Conservation (phyloP, 176 grass and related monocot species). For the Zizania latifolia region DNA sequence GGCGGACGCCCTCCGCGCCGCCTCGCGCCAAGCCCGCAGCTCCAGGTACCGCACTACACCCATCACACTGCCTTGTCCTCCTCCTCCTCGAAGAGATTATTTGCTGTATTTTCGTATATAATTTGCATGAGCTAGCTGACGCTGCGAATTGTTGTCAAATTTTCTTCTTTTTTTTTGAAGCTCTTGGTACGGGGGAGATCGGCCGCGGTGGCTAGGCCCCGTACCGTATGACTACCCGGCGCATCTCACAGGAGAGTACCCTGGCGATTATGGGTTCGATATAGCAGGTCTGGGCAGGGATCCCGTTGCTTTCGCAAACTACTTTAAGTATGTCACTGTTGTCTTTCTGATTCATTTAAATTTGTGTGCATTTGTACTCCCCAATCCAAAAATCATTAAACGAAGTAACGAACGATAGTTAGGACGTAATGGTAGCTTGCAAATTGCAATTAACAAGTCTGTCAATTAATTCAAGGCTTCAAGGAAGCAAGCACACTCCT, state of each 20-base stretch:
- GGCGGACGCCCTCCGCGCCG: conserved; percentile 39
- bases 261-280: conserved; percentile 94
- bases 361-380: background rate
- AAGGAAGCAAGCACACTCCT: background rate
- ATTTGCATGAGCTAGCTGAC: background rate
- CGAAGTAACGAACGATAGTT: background rate
- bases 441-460: background rate
- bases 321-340: conserved; percentile 70
- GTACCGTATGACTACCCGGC: conserved; percentile 67
- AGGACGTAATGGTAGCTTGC: background rate
- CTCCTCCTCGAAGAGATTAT: background rate
- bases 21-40: conserved; percentile 42
- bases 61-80: too few species aligned
- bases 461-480: background rate
- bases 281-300: conserved; percentile 76
- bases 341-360: background rate
- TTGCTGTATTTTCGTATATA: background rate
- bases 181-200: conserved; percentile 68
- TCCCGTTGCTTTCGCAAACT: conserved; percentile 69
- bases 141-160: background rate
- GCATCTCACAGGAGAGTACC: conserved; percentile 66
- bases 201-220: conserved; percentile 83
- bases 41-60: conserved; percentile 24
- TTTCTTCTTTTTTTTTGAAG: conserved; percentile 9
- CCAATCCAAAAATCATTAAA: background rate